Percentiles rank a stretch among this genome's conserved stretches.
Evolutionary conservation across 768 basidiomycete species (phyloP).

Genomic region (Xerocomellus amylosporus): DNA sequence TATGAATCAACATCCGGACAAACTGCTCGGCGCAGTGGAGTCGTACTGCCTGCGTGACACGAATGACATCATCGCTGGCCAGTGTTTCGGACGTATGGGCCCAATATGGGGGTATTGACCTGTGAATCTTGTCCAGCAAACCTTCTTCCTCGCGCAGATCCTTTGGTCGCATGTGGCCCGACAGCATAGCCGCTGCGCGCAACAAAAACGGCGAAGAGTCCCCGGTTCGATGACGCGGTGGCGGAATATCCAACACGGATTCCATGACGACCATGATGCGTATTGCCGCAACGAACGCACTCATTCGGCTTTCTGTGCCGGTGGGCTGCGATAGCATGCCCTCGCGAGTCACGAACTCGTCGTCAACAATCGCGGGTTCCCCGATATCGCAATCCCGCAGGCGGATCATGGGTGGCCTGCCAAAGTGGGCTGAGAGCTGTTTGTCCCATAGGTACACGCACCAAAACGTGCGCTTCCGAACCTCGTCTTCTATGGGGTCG

Average conservation of each 20-base stretch:
- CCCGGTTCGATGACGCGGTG: conserved; percentile 52
- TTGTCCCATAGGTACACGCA: conserved; percentile 97
- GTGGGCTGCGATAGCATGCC: conserved; percentile 61
- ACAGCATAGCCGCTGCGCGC: conserved; percentile 66
- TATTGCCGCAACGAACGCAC: conserved; percentile 74
- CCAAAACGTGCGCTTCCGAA: conserved; percentile 95
- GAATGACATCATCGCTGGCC: conserved; percentile 80
- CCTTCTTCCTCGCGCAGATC: conserved; percentile 78
- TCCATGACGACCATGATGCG: conserved; percentile 87
- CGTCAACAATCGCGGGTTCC: conserved; percentile 82
- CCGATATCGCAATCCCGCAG: conserved; percentile 89
- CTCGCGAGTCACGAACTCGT: conserved; percentile 83
- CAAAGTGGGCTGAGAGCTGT: conserved; percentile 85
- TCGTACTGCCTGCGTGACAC: conserved; percentile 85
- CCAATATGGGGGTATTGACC: conserved; percentile 73
- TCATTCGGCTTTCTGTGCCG: conserved; percentile 72
- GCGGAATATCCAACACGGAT: conserved; percentile 80
- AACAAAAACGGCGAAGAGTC: conserved; percentile 75
- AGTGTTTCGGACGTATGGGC: conserved; percentile 77
- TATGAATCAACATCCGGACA: conserved; percentile 82
- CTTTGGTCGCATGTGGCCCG: conserved; percentile 56
- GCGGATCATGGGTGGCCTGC: conserved; percentile 82
- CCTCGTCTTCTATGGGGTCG: conserved; percentile 86
- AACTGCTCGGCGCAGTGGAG: conserved; percentile 86
- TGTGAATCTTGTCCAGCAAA: conserved; percentile 76